Percentiles rank a stretch among this genome's conserved stretches.
Evolutionary conservation across 2,329 filamentous ascomycete genomes (phyloP).

Genomic region (Didymellaceae sp.): DNA sequence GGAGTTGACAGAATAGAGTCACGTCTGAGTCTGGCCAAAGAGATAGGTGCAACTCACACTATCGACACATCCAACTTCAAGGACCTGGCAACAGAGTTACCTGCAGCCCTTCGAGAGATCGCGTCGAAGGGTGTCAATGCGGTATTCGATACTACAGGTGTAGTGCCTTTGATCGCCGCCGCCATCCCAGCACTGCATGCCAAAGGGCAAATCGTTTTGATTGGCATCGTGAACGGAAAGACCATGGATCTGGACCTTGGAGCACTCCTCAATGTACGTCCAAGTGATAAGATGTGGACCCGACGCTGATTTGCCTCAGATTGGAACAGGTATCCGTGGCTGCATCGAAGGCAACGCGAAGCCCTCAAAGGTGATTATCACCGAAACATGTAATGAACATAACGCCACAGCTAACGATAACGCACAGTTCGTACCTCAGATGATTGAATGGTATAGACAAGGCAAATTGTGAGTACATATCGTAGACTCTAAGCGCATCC

Average conservation of each 20-base stretch:
- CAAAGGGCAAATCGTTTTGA: conserved; percentile 58
- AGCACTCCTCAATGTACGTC: conserved; percentile 51
- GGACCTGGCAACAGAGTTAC: conserved; percentile 32
- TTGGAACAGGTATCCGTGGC: conserved; percentile 57
- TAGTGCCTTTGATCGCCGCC: conserved; percentile 52
- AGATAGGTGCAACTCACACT: conserved; percentile 49
- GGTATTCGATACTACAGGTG: conserved; percentile 60
- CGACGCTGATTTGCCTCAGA: conserved; percentile 17
- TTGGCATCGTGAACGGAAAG: conserved; percentile 56
- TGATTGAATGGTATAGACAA: conserved; percentile 58
- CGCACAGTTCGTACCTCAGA: conserved; percentile 51
- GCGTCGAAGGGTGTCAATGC: conserved; percentile 52
- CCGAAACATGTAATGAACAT: not conserved
- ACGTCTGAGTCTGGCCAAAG: conserved; percentile 46
- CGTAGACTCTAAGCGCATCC: too few species aligned
- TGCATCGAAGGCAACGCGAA: conserved; percentile 56
- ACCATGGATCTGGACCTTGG: conserved; percentile 54
- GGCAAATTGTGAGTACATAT: conserved; percentile 48
- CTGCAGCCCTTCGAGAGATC: conserved; percentile 45
- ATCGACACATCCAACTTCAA: conserved; percentile 43
- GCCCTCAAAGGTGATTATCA: conserved; percentile 35
- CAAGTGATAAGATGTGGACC: fast-evolving
- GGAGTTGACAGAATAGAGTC: conserved; percentile 45
- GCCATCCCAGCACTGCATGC: conserved; percentile 53
- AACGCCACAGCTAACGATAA: not conserved